A percentile compares a stretch with the other conserved stretches of the same genome.
Conservation (phyloP, 2,329 filamentous ascomycete genomes). For the Penicillium palitans region DNA sequence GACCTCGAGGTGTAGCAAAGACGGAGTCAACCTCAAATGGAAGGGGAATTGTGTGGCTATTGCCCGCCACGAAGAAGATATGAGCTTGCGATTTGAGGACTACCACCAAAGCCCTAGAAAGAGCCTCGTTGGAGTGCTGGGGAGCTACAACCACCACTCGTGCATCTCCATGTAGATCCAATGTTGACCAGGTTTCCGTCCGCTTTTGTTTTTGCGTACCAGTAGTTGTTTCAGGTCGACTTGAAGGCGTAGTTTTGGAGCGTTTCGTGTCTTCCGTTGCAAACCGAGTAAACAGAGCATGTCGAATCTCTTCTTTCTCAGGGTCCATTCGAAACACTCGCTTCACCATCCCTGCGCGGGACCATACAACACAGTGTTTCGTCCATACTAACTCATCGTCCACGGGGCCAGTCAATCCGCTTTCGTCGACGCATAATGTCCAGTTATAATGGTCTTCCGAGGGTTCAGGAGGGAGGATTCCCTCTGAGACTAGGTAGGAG, state of each 20-base stretch:
- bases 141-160: slow-evolving; percentile 20
- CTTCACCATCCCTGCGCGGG: slow-evolving; percentile 77
- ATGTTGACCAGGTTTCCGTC: slow-evolving; percentile 19
- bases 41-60: slow-evolving; percentile 85
- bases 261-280: slow-evolving; percentile 47
- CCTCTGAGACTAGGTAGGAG: slow-evolving; percentile 78
- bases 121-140: slow-evolving; percentile 24
- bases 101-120: slow-evolving; percentile 73
- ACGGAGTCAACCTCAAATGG: slow-evolving; percentile 92
- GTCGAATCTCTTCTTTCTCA: slow-evolving; percentile 82
- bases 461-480: slow-evolving; percentile 69
- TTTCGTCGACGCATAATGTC: slow-evolving; percentile 60
- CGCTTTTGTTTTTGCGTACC: slow-evolving; percentile 11
- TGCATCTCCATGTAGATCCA: slow-evolving; percentile 30
- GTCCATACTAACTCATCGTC: slow-evolving; percentile 83
- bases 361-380: slow-evolving; percentile 79
- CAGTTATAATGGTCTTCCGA: slow-evolving; percentile 68
- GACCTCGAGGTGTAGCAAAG: slow-evolving; percentile 76
- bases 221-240: slow-evolving; percentile 5
- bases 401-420: slow-evolving; percentile 43
- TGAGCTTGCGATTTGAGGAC: slow-evolving; percentile 91
- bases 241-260: slow-evolving; percentile 9
- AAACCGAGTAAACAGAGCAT: slow-evolving; percentile 84
- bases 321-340: slow-evolving; percentile 83
- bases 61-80: slow-evolving; percentile 84